phyloP scores from a whole-genome alignment of 805 yeast genomes.

The Saccharomycopsis olivae region DNA sequence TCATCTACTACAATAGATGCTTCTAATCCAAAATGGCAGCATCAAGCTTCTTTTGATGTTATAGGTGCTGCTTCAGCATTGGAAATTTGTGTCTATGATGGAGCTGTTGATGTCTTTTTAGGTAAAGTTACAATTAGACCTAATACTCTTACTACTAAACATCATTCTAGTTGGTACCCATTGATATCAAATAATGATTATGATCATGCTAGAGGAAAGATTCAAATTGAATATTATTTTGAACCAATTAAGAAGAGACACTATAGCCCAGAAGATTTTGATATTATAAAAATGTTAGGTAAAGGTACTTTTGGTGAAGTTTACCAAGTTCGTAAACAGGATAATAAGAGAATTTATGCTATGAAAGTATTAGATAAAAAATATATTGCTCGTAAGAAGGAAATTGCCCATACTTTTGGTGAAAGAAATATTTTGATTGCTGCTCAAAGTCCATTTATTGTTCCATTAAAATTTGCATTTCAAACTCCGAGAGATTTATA shows the following conservation, averaged over 20 bases:
- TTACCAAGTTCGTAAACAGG: conserved; percentile 86
- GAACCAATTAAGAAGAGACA: conserved; percentile 59
- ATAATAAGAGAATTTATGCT: conserved; percentile 86
- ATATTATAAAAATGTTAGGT: conserved; percentile 80
- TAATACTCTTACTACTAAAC: conserved; percentile 27
- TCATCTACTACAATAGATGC: conserved; percentile 23
- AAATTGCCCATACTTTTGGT: conserved; percentile 96
- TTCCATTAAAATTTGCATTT: conserved; percentile 89
- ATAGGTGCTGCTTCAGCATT: conserved; percentile 74
- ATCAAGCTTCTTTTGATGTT: conserved; percentile 87
- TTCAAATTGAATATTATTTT: conserved; percentile 64
- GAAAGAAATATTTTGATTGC: conserved; percentile 94
- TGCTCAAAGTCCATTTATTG: conserved; percentile 87
- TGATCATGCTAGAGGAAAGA: conserved; percentile 68
- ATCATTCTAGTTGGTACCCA: conserved; percentile 53
- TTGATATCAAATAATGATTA: conserved; percentile 65
- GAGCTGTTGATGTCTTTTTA: conserved; percentile 71
- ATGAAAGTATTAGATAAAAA: conserved; percentile 95
- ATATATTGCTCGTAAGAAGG: conserved; percentile 92
- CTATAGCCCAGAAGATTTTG: conserved; percentile 92
- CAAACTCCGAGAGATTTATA: conserved; percentile 91
- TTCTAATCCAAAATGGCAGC: conserved; percentile 80
- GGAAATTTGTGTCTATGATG: conserved; percentile 87
- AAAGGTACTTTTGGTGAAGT: conserved; percentile 98
- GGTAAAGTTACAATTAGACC: conserved; percentile 79